These are phyloP conservation scores for Adansonia grandidieri DNA, from an alignment of 441 rosid species.

Conservation along the genomic window DNA sequence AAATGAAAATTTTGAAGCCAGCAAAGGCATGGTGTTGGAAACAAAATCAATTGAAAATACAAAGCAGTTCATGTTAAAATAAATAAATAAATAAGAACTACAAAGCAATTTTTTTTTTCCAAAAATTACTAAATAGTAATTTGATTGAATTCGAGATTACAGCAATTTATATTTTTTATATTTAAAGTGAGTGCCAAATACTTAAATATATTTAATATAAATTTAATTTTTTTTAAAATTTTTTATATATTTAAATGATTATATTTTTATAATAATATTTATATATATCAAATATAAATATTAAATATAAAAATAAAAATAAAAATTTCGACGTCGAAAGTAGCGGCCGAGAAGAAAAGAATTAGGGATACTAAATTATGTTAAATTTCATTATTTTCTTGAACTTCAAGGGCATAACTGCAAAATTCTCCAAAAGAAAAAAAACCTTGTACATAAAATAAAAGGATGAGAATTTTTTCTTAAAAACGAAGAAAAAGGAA, in stretches of 20 bases:
- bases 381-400: not conserved
- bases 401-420: slow-evolving; percentile 1
- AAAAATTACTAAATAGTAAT: too few relatives aligned
- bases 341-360: not conserved
- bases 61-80: too few relatives aligned
- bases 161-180: too few relatives aligned
- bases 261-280: too few relatives aligned
- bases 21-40: not conserved
- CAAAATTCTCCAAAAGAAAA: not conserved
- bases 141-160: too few relatives aligned
- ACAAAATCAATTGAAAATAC: not conserved
- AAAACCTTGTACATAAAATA: not conserved
- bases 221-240: too few relatives aligned
- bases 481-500: not conserved
- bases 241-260: too few relatives aligned
- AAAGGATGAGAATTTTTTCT: not conserved
- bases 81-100: too few relatives aligned
- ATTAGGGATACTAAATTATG: not conserved
- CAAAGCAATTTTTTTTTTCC: too few relatives aligned
- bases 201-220: too few relatives aligned
- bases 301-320: not conserved
- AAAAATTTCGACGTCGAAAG: not conserved
- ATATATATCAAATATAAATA: too few relatives aligned
- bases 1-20: not conserved
- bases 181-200: too few relatives aligned